Percentiles rank a stretch among this genome's conserved stretches.
Evolutionary conservation across 2,329 filamentous ascomycete species (phyloP).

Genomic region (Triangularia verruculosa): DNA sequence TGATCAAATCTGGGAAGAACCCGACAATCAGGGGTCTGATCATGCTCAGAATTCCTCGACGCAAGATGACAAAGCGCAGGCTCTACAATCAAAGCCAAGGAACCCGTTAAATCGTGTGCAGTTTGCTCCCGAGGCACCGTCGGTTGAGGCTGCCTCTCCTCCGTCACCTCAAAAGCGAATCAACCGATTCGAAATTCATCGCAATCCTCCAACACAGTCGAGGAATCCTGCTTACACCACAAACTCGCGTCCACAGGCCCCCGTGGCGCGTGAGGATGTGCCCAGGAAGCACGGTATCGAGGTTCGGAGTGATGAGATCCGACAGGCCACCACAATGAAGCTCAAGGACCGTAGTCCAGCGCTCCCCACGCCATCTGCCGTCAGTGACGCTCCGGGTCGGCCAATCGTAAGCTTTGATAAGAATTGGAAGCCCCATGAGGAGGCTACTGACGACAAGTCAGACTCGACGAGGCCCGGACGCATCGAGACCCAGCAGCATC

Average conservation of each 20-base stretch:
- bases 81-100: conserved; percentile 57
- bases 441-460: conserved; percentile 68
- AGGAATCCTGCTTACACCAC: conserved; percentile 75
- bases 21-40: conserved; percentile 47
- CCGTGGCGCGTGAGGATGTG: conserved; percentile 40
- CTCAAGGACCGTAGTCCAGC: conserved; percentile 82
- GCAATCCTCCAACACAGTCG: conserved; percentile 79
- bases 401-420: conserved; percentile 97
- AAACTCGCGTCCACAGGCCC: conserved; percentile 50
- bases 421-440: conserved; percentile 72
- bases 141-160: conserved; percentile 36
- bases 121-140: conserved; percentile 46
- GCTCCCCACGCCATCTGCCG: conserved; percentile 82
- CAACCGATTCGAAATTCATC: conserved; percentile 64
- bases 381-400: conserved; percentile 84
- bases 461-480: conserved; percentile 38
- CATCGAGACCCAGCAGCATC: conserved; percentile 23
- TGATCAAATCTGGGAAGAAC: conserved; percentile 88
- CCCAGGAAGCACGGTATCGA: conserved; percentile 76
- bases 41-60: conserved; percentile 27
- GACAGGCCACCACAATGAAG: conserved; percentile 84
- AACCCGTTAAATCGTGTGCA: conserved; percentile 65
- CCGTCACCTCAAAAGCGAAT: conserved; percentile 42
- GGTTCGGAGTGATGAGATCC: conserved; percentile 81
- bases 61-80: conserved; percentile 33